Evolutionary conservation across 805 yeast genomes (phyloP).

Genomic region (Lipomyces orientalis): DNA sequence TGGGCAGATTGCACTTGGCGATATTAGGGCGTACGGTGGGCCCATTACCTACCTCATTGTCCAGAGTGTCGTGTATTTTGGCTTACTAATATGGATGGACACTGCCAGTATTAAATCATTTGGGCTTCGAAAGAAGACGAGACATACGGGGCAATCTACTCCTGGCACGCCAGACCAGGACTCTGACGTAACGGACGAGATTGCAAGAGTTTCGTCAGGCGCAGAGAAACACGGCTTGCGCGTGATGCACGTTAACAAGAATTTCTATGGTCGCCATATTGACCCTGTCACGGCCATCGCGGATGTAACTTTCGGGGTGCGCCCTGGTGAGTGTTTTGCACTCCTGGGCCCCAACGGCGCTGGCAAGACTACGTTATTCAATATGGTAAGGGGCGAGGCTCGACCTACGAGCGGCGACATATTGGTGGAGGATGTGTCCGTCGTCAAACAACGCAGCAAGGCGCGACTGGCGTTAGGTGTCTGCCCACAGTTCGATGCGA

Average conservation of each 20-base stretch:
- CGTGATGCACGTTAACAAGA: slow-evolving; percentile 41
- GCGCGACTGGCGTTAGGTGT: slow-evolving; percentile 45
- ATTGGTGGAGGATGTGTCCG: slow-evolving; percentile 40
- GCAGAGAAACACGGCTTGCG: slow-evolving; percentile 36
- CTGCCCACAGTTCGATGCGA: slow-evolving; percentile 48
- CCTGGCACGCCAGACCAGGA: not conserved
- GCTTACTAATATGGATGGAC: slow-evolving; percentile 43
- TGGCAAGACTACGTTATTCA: slow-evolving; percentile 46
- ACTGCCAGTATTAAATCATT: slow-evolving; percentile 2
- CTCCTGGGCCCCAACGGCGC: slow-evolving; percentile 48
- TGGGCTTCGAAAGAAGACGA: slow-evolving; percentile 36
- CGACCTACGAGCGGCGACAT: slow-evolving; percentile 39
- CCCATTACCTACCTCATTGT: slow-evolving; percentile 43
- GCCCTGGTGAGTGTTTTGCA: slow-evolving; percentile 44
- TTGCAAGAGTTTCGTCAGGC: slow-evolving; percentile 29
- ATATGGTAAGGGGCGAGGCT: slow-evolving; percentile 46
- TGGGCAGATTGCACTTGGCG: slow-evolving; percentile 37
- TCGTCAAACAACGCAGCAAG: slow-evolving; percentile 33
- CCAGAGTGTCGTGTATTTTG: slow-evolving; percentile 38
- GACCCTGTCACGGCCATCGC: slow-evolving; percentile 37
- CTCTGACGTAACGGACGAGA: slow-evolving; percentile 38
- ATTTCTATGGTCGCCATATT: slow-evolving; percentile 16
- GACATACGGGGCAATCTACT: not conserved
- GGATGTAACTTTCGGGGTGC: slow-evolving; percentile 44
- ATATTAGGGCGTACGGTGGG: slow-evolving; percentile 44